Base-by-base conservation (phyloP, 805 yeast species). In the Metschnikowia drakensbergensis region DNA sequence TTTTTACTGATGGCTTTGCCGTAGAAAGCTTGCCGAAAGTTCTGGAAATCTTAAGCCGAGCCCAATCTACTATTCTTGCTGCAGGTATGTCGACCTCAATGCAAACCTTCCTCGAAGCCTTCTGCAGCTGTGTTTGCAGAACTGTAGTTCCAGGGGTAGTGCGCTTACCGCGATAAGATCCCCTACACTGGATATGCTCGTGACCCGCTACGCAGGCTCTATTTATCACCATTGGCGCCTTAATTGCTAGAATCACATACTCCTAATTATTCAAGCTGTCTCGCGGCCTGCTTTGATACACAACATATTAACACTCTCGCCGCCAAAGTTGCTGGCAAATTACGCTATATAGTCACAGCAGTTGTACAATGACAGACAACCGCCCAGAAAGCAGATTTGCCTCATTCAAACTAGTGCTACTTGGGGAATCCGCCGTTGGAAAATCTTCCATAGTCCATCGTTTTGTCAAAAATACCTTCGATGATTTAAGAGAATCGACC, bases 401-500 rank as follows among this genome's bases (percentile, higher is more conserved):
- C 28, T 80, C 91, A 11, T 96, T 92, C 47, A 92, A 92, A 68
- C 77, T 92, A 49, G 99, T 92, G 6, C 80, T 92, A 36, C 72
- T 92, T 40, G 99, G 99, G 28, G 99, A 92, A 64, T 97, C 97
- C 0, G 99, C 99, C 0, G 99, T 92, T 13, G 99, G 99, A 46
- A 92, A 92, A 64, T 88, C 96, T 3, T 88, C 96, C 5, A 76
- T 92, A 30, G 98, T 92, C 32, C 76, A 92, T 56, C 78, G 98
- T 57, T 92, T 92, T 68, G 98, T 92, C 37, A 83, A 90, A 54
- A 89, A 92, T 67, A 97, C 92, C 63, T 92, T 92, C 69, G 96
- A 94, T 66, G 98, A 91, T 66, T 91, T 92, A 68, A 91, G 92
- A 64, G 98, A 92, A 62, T 97, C 97, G 23, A 92, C 99, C 2